A percentile compares a stretch with the other conserved stretches of the same genome.
Evolutionary conservation across 331 rosid species (phyloP).

Genomic region (Arachis monticola): DNA sequence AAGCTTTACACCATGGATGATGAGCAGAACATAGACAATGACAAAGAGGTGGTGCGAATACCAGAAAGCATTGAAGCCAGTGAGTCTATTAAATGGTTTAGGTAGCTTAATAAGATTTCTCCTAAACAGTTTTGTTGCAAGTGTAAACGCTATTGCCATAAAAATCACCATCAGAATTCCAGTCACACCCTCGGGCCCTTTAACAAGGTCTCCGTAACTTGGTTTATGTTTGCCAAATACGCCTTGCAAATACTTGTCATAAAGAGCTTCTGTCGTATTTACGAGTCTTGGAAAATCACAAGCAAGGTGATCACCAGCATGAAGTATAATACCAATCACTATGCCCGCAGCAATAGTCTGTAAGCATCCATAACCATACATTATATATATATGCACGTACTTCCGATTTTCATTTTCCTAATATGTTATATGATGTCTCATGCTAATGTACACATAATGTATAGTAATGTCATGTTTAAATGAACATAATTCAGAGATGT

Average conservation of each 20-base stretch:
- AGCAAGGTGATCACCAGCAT: constrained; percentile 83
- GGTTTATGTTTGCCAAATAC: constrained; percentile 75
- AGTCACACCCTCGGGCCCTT: constrained; percentile 81
- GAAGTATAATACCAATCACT: constrained; percentile 79
- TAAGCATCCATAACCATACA: constrained; percentile 21
- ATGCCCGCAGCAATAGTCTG: constrained; percentile 90
- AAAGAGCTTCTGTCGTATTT: constrained; percentile 36
- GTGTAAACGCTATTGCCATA: constrained; percentile 87
- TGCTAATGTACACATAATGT: not conserved
- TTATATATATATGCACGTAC: not conserved
- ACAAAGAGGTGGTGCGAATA: constrained; percentile 96
- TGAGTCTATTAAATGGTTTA: constrained; percentile 82
- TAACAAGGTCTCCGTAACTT: constrained; percentile 56
- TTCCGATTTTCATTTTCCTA: not conserved
- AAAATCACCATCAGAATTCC: constrained; percentile 82
- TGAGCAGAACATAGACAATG: constrained; percentile 79
- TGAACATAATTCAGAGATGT: constrained; percentile 14
- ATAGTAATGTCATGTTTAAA: not conserved
- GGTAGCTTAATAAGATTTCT: constrained; percentile 82
- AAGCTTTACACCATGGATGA: constrained; percentile 72
- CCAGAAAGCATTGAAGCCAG: constrained; percentile 96
- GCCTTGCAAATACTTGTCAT: constrained; percentile 25
- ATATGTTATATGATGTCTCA: not conserved
- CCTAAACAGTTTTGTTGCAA: constrained; percentile 88
- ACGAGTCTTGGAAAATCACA: constrained; percentile 87